Base-by-base conservation (phyloP, 2,329 filamentous ascomycete species). In the Aspergillus sergii region DNA sequence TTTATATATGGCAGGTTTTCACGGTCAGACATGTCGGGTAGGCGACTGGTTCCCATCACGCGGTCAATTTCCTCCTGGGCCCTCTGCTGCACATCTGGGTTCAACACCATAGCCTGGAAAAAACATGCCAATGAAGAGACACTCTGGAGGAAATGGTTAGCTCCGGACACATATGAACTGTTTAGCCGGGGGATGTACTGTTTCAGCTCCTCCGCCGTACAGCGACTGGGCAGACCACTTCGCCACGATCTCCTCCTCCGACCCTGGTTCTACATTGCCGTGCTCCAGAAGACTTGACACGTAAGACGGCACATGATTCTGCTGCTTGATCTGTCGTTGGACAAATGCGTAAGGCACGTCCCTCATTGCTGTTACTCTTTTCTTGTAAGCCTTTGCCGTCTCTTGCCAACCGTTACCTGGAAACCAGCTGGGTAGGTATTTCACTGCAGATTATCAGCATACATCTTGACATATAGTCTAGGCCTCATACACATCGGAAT, bases 11-110 rank as follows among this genome's bases (percentile, higher is more conserved):
- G 55, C 14, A 57, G n/a, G 6, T 23, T 23, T 1, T 46, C 16
- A 16, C 39, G 8, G 34, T 58, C 55, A 12, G 21, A 7, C 11
- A 36, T 23, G 2, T 30, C 26, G 4, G 60, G 60, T 12, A 61
- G 54, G 11, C 60, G 54, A 11, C n/a, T 28, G 4, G 39, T 43
- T 23, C 58, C 58, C 1, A 51, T 30, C 8, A 60, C 58, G 5
- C 39, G 26, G 50, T 60, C 58, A 9, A 60, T 60, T 56, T 60
- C 58, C 19, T 28, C 58, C 16, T 56, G 58, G 4, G 58, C 58
- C 7, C 28, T 60, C 28, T 28, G 14, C 21, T 60, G 58, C 23
- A 60, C 50, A 2, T 55, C 41, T 5, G 58, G 51, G 11, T 55
- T 39, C 1, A 60, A 43, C 9, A n/a, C 14, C 58, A 60, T 60